Percentiles rank a stretch among this genome's conserved stretches.
These are phyloP conservation scores for Nicotiana rustica DNA, from an alignment of 305 asterid species.

Conservation along the genomic window DNA sequence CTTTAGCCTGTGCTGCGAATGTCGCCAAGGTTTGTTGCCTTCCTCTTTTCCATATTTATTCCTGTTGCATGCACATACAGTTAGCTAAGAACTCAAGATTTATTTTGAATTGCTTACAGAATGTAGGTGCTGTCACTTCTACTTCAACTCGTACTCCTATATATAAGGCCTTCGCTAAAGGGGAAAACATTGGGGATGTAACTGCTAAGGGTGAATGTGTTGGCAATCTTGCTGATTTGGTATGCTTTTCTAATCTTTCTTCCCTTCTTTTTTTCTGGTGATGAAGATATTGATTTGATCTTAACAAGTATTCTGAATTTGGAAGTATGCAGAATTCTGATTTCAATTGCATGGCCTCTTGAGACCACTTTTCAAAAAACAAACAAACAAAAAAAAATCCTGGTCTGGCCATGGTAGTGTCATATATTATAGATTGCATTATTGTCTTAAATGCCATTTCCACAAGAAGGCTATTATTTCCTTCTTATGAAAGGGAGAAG, in stretches of 20 bases:
- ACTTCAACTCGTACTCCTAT: slow-evolving; percentile 97
- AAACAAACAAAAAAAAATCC: neutral
- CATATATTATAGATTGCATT: neutral
- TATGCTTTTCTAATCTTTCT: slow-evolving; percentile 45
- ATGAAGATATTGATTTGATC: slow-evolving; percentile 19
- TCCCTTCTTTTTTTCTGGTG: slow-evolving; percentile 32
- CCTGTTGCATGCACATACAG: slow-evolving; percentile 21
- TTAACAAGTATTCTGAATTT: neutral
- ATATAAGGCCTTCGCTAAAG: slow-evolving; percentile 98
- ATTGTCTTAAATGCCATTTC: neutral
- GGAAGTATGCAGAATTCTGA: neutral
- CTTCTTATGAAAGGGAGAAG: neutral
- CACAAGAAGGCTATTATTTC: slow-evolving; percentile 14
- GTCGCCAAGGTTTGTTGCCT: slow-evolving; percentile 75
- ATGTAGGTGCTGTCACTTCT: slow-evolving; percentile 94
- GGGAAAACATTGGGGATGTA: slow-evolving; percentile 99
- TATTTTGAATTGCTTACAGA: slow-evolving; percentile 58
- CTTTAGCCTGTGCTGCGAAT: slow-evolving; percentile 97
- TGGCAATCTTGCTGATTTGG: slow-evolving; percentile 95
- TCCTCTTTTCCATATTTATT: slow-evolving; percentile 31
- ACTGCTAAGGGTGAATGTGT: slow-evolving; percentile 99
- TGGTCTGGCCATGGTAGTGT: neutral
- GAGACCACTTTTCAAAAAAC: slow-evolving; percentile 13
- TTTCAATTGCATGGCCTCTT: slow-evolving; percentile 4
- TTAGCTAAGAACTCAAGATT: slow-evolving; percentile 18